Evolutionary conservation across 768 basidiomycete species (phyloP).

Genomic region (Suillus plorans): DNA sequence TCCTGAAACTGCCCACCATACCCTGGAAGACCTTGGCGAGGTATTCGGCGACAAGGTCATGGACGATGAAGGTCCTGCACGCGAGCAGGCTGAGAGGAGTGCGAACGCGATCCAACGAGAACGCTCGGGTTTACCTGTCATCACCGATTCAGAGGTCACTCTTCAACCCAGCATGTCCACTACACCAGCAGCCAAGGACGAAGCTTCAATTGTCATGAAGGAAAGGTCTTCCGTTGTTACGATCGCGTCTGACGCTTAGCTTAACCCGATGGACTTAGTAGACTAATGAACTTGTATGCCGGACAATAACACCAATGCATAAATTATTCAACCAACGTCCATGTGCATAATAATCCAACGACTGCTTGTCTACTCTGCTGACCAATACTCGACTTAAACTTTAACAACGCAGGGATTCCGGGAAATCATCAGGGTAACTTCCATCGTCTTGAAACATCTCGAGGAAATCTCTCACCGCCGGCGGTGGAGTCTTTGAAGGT

Average conservation of each 20-base stretch:
- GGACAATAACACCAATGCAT: neutral
- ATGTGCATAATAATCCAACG: neutral
- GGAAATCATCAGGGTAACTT: constrained; percentile 35
- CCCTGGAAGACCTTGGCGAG: constrained; percentile 49
- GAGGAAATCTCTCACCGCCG: constrained; percentile 30
- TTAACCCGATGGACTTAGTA: neutral
- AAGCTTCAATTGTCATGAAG: neutral
- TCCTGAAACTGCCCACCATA: constrained; percentile 46
- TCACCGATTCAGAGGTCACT: constrained; percentile 27
- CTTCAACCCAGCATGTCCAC: constrained; percentile 4
- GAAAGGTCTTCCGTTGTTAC: neutral
- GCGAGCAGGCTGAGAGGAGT: constrained; percentile 15
- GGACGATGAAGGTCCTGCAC: constrained; percentile 24
- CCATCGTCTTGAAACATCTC: constrained; percentile 34
- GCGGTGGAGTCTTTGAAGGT: constrained; percentile 21
- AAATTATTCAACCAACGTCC: neutral
- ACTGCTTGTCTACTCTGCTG: neutral
- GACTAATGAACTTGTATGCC: neutral
- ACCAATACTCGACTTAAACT: neutral
- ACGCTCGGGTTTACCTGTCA: constrained; percentile 15
- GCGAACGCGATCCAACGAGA: constrained; percentile 11
- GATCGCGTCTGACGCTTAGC: neutral
- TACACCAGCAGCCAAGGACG: constrained; percentile 20
- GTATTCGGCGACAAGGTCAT: constrained; percentile 43
- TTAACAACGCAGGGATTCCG: constrained; percentile 25